phyloP scores from a whole-genome alignment of 208 protist species.

The Wallacemonas rigidus region DNA sequence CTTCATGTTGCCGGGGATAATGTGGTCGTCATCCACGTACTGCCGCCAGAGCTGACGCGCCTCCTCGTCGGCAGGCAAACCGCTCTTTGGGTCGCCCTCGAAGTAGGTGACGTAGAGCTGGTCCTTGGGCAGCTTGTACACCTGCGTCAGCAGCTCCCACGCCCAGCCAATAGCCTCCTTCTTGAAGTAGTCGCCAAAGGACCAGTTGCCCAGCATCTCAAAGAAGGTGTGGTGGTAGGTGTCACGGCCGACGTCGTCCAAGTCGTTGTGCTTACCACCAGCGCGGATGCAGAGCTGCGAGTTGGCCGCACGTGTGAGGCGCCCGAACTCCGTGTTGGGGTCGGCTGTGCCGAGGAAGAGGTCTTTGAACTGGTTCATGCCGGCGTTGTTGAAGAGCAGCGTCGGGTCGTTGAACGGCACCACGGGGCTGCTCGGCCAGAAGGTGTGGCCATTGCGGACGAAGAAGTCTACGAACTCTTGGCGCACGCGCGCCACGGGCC shows the following conservation, averaged over 20 bases:
- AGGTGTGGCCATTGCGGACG: slow-evolving; percentile 85
- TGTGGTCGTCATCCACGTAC: slow-evolving; percentile 88
- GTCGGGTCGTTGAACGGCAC: slow-evolving; percentile 98
- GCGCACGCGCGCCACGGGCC: slow-evolving; percentile 88
- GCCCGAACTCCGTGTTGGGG: slow-evolving; percentile 92
- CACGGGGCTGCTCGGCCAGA: slow-evolving; percentile 91
- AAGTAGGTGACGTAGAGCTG: slow-evolving; percentile 99
- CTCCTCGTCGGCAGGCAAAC: slow-evolving; percentile 93
- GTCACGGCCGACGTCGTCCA: slow-evolving; percentile 99
- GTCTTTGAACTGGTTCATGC: slow-evolving; percentile 98
- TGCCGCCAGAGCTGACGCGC: slow-evolving; percentile 93
- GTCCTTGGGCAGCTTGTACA: slow-evolving; percentile 93
- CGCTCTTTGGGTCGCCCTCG: slow-evolving; percentile 90
- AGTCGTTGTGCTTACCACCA: slow-evolving; percentile 99
- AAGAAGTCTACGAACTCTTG: slow-evolving; percentile 96
- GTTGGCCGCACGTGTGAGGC: slow-evolving; percentile 95
- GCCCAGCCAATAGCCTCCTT: slow-evolving; percentile 97
- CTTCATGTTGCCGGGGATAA: slow-evolving; percentile 94
- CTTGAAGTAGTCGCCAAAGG: slow-evolving; percentile 99
- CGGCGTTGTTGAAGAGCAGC: slow-evolving; percentile 98
- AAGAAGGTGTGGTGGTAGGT: slow-evolving; percentile 99
- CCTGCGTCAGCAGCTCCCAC: slow-evolving; percentile 97
- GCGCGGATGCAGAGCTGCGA: slow-evolving; percentile 99
- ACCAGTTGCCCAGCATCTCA: slow-evolving; percentile 99
- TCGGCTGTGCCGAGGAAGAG: slow-evolving; percentile 97